A percentile compares a stretch with the other conserved stretches of the same genome.
phyloP scores from a whole-genome alignment of 2,329 filamentous ascomycete species.

The Stromatinia cepivora region DNA sequence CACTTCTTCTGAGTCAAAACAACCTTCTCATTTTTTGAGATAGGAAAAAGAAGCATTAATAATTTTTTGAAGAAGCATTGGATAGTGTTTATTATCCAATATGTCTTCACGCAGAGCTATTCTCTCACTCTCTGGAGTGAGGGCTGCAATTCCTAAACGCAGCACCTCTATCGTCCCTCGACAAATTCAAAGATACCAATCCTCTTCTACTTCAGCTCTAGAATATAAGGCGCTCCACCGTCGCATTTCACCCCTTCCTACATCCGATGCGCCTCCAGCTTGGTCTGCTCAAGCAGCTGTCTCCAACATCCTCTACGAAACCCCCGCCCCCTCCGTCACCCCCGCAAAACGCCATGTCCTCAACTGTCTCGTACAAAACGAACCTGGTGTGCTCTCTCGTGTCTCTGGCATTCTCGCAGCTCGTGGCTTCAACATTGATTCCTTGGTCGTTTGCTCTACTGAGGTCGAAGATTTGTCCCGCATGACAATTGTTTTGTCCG shows the following conservation, averaged over 20 bases:
- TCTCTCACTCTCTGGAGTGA: constrained; percentile 32
- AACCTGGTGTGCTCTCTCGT: constrained; percentile 93
- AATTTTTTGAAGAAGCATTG: constrained; percentile 8
- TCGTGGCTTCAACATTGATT: constrained; percentile 98
- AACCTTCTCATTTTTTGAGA: constrained; percentile 21
- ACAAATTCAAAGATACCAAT: constrained; percentile 41
- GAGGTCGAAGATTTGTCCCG: constrained; percentile 95
- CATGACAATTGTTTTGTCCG: constrained; percentile 97
- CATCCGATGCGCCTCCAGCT: constrained; percentile 70
- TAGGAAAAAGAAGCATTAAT: constrained; percentile 15
- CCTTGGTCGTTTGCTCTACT: constrained; percentile 94
- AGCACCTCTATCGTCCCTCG: constrained; percentile 29
- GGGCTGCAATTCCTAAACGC: constrained; percentile 31
- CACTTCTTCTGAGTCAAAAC: constrained; percentile 18
- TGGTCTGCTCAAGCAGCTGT: constrained; percentile 94
- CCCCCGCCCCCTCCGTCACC: constrained; percentile 75
- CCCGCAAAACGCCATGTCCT: constrained; percentile 94
- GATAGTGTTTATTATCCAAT: constrained; percentile 18
- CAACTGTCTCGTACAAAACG: constrained; percentile 98
- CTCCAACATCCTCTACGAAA: constrained; percentile 98
- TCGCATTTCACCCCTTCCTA: constrained; percentile 81
- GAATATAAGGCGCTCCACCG: constrained; percentile 97
- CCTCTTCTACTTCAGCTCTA: constrained; percentile 82
- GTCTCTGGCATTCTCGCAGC: constrained; percentile 95
- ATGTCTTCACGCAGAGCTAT: constrained; percentile 41